Base-by-base conservation (phyloP, 257 asterid genomes). In the Fraxinus quadrangulata region DNA sequence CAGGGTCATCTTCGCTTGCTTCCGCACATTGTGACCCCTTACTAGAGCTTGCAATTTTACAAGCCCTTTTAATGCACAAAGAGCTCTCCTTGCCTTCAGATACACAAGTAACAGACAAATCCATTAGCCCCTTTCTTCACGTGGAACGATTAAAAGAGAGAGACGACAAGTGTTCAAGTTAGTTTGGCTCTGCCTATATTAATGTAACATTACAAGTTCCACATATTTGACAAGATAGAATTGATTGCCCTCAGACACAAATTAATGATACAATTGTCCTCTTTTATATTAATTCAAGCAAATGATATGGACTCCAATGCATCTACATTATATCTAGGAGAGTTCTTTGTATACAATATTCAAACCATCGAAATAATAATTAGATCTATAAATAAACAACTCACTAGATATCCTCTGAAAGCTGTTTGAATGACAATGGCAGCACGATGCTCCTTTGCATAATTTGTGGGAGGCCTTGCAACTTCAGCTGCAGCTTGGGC, bases 31-130 rank as follows among this genome's bases (percentile, higher is more conserved):
- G 78, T 83, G 84, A 63, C 91, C 91, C 51, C 89, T 80, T 11
- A 84, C 86, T 56, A 88, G 66, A 37, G 91, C 91, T 81, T 87
- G 89, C 79, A 87, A 42, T 65, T 84, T 87, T n/a, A 87, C 91
- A 45, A 87, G 75, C 19, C 88, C 91, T 73, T 84, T 85, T 17
- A 88, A 75, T n/a, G 89, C 91, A 30, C 79, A 70, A 17, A 83
- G 84, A 17, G 91, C 89, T 79, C 87, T 78, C 76, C 89, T 85
- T 67, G 89, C 88, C 89, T 83, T 47, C 23, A 67, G 12, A 77
- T 5, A 40, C 5, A 26, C 19, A 81, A 54, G 45, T 16, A 59
- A 14, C 21, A 54, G 19, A 13, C 37, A 24, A 68, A 2, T 68
- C 2, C 23, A 42, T 21, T 71, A n/a, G 66, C 66, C 66, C 66